Percentiles rank a stretch among this genome's conserved stretches.
phyloP scores from a whole-genome alignment of 306 rosid species.

The Betula pendula region DNA sequence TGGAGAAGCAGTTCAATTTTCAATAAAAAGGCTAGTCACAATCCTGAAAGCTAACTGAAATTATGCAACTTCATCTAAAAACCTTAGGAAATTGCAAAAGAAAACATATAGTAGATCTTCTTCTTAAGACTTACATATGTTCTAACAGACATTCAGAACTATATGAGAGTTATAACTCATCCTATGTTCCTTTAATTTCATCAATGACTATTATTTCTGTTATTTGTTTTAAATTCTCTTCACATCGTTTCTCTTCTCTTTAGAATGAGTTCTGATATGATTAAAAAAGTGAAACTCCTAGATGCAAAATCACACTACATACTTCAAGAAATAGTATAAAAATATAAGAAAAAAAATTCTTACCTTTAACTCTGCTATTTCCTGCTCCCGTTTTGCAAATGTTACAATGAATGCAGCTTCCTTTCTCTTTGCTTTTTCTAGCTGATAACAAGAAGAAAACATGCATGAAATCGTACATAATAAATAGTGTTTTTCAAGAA shows the following conservation, averaged over 20 bases:
- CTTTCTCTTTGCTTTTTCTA: constrained; percentile 95
- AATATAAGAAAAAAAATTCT: constrained; percentile 17
- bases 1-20: background rate
- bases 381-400: constrained; percentile 93
- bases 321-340: constrained; percentile 5
- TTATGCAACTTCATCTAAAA: background rate
- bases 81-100: background rate
- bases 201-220: background rate
- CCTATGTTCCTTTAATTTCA: background rate
- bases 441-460: constrained; percentile 44
- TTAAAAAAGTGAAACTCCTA: background rate
- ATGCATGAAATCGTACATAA: constrained; percentile 21
- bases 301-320: background rate
- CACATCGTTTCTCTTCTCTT: background rate
- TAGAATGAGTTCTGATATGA: background rate
- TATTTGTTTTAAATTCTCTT: background rate
- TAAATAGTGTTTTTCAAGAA: constrained; percentile 15
- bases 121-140: background rate
- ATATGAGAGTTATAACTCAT: background rate
- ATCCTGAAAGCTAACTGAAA: background rate
- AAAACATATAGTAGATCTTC: background rate
- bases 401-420: constrained; percentile 96
- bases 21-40: background rate
- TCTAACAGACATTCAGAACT: background rate
- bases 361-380: constrained; percentile 91